A percentile compares a stretch with the other conserved stretches of the same genome.
These are phyloP conservation scores for Vickermania ingenoplastis DNA, from an alignment of 208 protist genomes.

Conservation along the genomic window DNA sequence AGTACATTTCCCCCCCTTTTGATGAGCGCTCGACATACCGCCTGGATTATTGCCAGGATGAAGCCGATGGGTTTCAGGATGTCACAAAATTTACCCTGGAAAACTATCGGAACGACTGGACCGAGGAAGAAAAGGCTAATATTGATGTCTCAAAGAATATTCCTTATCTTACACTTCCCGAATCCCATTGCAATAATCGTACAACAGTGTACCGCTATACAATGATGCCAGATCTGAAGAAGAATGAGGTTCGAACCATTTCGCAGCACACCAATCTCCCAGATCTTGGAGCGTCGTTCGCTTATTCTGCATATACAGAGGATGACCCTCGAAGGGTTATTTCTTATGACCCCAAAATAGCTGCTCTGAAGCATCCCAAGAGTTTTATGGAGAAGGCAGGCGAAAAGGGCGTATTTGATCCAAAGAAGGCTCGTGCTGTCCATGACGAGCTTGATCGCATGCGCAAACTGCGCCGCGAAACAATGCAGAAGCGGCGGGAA, in stretches of 20 bases:
- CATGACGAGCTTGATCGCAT: slow-evolving; percentile 45
- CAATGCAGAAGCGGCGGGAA: slow-evolving; percentile 11
- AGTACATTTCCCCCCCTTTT: slow-evolving; percentile 19
- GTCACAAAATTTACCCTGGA: slow-evolving; percentile 12
- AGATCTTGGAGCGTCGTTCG: slow-evolving; percentile 48
- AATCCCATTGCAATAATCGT: slow-evolving; percentile 24
- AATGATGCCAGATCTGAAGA: slow-evolving; percentile 25
- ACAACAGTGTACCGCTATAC: slow-evolving; percentile 57
- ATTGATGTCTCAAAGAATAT: slow-evolving; percentile 45
- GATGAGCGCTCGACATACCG: slow-evolving; percentile 73
- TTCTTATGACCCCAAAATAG: slow-evolving; percentile 34
- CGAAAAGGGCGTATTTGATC: slow-evolving; percentile 22
- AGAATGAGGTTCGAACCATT: slow-evolving; percentile 35
- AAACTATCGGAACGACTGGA: slow-evolving; percentile 60
- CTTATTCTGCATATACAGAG: slow-evolving; percentile 56
- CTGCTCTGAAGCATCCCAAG: slow-evolving; percentile 30
- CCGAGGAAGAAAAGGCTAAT: slow-evolving; percentile 44
- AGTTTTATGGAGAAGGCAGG: slow-evolving; percentile 53
- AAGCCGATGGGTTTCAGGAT: slow-evolving; percentile 19
- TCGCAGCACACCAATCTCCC: slow-evolving; percentile 48
- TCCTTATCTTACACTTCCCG: slow-evolving; percentile 63
- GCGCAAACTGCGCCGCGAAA: slow-evolving; percentile 30
- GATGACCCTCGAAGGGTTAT: slow-evolving; percentile 51
- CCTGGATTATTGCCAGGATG: slow-evolving; percentile 63
- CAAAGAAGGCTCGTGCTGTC: slow-evolving; percentile 3